Percentiles rank a stretch among this genome's conserved stretches.
These are phyloP conservation scores for Gloeostereum incarnatum DNA, from an alignment of 768 basidiomycete species.

Conservation along the genomic window DNA sequence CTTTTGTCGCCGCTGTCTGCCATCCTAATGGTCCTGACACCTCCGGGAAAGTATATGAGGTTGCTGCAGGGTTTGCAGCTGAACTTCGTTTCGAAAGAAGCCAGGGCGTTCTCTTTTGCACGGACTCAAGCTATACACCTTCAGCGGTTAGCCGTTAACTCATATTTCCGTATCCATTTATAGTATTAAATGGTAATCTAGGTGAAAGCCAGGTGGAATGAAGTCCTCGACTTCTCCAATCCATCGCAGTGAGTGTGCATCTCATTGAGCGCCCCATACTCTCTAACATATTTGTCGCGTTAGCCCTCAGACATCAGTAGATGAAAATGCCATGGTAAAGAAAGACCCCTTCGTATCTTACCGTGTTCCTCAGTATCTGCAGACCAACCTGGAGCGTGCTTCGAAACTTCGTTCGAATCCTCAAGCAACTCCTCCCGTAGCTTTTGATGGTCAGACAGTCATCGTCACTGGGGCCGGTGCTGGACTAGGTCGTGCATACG, in stretches of 20 bases:
- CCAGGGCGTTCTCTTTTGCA: conserved; percentile 80
- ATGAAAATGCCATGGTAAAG: conserved; percentile 51
- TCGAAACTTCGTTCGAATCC: conserved; percentile 53
- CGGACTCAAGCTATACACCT: conserved; percentile 86
- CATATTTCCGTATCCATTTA: neutral
- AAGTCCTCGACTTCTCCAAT: conserved; percentile 72
- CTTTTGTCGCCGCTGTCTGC: conserved; percentile 81
- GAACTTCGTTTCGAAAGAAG: conserved; percentile 93
- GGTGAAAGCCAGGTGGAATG: conserved; percentile 79
- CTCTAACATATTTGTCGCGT: conserved; percentile 4
- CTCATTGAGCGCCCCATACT: neutral
- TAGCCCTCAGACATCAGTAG: conserved; percentile 59
- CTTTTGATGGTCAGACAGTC: conserved; percentile 84
- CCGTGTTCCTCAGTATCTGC: too few relatives aligned
- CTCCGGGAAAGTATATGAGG: conserved; percentile 79
- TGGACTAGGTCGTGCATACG: conserved; percentile 88
- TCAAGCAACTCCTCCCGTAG: conserved; percentile 61
- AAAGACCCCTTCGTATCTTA: conserved; percentile 61
- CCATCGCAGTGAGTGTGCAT: conserved; percentile 62
- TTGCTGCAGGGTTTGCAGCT: conserved; percentile 87
- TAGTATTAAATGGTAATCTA: conserved; percentile 14
- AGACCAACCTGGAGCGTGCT: too few relatives aligned
- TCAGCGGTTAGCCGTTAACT: conserved; percentile 58
- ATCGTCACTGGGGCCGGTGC: conserved; percentile 94
- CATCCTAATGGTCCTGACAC: conserved; percentile 79